Evolutionary conservation across 768 basidiomycete species (phyloP).

Genomic region (Xerocomellus dryophilus): DNA sequence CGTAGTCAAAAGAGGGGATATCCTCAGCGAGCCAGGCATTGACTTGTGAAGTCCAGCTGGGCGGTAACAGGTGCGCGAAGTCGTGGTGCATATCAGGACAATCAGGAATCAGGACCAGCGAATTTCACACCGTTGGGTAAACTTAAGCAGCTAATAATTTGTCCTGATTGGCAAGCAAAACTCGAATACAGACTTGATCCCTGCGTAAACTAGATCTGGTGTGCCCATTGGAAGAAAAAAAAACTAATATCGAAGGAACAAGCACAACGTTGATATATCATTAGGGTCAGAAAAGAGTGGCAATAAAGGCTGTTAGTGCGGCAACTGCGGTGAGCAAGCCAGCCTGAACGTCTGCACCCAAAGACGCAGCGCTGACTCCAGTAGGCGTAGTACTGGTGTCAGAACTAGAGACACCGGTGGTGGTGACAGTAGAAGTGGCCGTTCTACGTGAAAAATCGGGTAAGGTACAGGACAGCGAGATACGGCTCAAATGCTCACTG

Average conservation of each 20-base stretch:
- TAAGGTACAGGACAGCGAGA: background rate
- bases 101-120: background rate
- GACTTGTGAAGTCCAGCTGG: constrained; percentile 86
- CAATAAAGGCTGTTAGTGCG: constrained; percentile 35
- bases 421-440: background rate
- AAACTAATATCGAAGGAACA: background rate
- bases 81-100: constrained; percentile 19
- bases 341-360: constrained; percentile 28
- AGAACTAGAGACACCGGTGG: constrained; percentile 23
- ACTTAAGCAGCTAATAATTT: background rate
- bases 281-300: constrained; percentile 17
- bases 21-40: constrained; percentile 87
- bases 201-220: background rate
- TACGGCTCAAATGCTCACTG: constrained; percentile 14
- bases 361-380: constrained; percentile 31
- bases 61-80: constrained; percentile 77
- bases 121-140: background rate
- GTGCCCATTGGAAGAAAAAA: background rate
- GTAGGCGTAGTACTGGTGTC: constrained; percentile 27
- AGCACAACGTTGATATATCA: background rate
- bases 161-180: background rate
- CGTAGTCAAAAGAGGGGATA: constrained; percentile 94
- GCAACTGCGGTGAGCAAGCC: constrained; percentile 36
- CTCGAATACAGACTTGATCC: background rate
- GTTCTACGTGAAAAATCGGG: constrained; percentile 8